Evolutionary conservation across 2,329 filamentous ascomycete species (phyloP).

Genomic region (Bipolaris gigantea): DNA sequence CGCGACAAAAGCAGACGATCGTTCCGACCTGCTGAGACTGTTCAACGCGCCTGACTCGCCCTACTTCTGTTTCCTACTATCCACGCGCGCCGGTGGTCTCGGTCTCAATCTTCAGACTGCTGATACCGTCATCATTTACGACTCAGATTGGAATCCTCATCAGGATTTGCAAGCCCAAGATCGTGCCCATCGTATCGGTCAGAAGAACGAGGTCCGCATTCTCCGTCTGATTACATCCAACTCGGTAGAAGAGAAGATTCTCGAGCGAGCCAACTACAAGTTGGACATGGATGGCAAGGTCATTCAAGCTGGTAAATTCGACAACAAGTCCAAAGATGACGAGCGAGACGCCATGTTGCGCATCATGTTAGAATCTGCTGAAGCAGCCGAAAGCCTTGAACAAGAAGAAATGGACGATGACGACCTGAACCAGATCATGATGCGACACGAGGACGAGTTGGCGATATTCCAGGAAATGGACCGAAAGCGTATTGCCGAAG

Average conservation of each 20-base stretch:
- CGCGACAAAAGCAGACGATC: slow-evolving; percentile 96
- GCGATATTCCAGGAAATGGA: slow-evolving; percentile 80
- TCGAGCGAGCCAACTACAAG: slow-evolving; percentile 96
- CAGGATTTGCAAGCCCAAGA: slow-evolving; percentile 99
- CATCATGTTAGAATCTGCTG: slow-evolving; percentile 82
- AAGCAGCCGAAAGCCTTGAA: slow-evolving; percentile 70
- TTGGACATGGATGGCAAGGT: slow-evolving; percentile 99
- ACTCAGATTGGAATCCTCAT: slow-evolving; percentile 99
- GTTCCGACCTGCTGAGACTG: slow-evolving; percentile 81
- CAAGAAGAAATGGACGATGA: slow-evolving; percentile 99
- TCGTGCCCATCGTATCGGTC: slow-evolving; percentile 99
- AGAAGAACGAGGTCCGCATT: slow-evolving; percentile 99
- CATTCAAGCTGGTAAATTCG: slow-evolving; percentile 98
- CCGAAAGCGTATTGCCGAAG: slow-evolving; percentile 66
- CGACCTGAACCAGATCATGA: slow-evolving; percentile 91
- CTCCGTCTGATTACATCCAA: slow-evolving; percentile 93
- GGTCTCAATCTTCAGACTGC: slow-evolving; percentile 97
- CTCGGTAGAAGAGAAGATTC: slow-evolving; percentile 97
- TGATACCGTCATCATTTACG: slow-evolving; percentile 99
- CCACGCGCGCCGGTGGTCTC: slow-evolving; percentile 95
- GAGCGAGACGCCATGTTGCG: slow-evolving; percentile 96
- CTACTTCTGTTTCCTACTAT: slow-evolving; percentile 98
- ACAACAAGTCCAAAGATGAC: slow-evolving; percentile 98
- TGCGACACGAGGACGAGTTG: slow-evolving; percentile 81
- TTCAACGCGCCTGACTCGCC: slow-evolving; percentile 91